Base-by-base conservation (phyloP, 1,284 basidiomycete species). In the Inonotus hispidus region DNA sequence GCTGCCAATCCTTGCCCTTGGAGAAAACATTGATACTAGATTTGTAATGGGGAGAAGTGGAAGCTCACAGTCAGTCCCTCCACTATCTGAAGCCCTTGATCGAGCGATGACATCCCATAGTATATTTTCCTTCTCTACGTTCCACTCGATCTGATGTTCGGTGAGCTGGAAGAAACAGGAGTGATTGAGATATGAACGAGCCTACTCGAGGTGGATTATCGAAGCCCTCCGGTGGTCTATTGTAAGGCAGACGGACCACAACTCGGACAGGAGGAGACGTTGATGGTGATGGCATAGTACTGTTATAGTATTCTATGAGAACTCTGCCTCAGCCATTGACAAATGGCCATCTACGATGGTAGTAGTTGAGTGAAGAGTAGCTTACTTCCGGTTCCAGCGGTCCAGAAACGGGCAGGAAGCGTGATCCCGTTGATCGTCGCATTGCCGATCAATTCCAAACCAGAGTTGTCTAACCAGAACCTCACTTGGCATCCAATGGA, bases 81-180 rank as follows among this genome's bases (percentile, higher is more conserved):
- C 80, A 58, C 82, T 83, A 63, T 87, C 85, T 27, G 80, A 83
- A 6, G 84, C 79, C 60, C 88, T 79, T 38, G 87, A 88, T 66
- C 82, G 80, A 59, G 89, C 85, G 63, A 92, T 90, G 53, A 88
- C 86, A 71, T 90, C 88, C 90, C 90, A 92, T 4, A 92, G 74
- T 14, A 90, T 82, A 64, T 85, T 85, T 56, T 91, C 90, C 71
- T 92, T 92, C 63, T 92, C 88, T 3, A 81, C 66, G 50, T 81
- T 89, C 90, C 90, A 92, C 77, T 88, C 84, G 71, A 92, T 85
- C 90, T 88, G 68, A 58, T 67, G 66, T 32, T 37, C 21, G n/a
- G 63, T 58, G 59, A 46, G 39, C 32, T 49, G n/a, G 19, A 58
- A 53, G 47, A 45, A 52, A 60, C 43, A 38, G 27, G 32, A 25